Evolutionary conservation across 139 green algal species (phyloP).

Genomic region (Eudorina sp.): DNA sequence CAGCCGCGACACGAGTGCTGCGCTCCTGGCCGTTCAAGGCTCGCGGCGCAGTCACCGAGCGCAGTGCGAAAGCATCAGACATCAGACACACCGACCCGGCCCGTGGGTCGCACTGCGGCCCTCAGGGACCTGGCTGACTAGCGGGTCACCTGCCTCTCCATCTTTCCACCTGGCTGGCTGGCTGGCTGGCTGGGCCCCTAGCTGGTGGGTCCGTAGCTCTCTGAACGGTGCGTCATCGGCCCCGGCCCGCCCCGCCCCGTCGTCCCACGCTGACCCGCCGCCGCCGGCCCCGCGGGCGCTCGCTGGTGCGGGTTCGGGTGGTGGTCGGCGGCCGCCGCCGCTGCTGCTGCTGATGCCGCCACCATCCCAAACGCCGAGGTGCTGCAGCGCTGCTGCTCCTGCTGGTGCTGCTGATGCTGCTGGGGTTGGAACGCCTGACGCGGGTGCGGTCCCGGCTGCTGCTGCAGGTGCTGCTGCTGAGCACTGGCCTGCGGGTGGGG

Average conservation of each 20-base stretch:
- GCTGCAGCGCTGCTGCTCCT: neutral
- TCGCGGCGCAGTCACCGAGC: no score
- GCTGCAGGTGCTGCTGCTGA: conserved; percentile 1
- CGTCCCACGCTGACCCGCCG: neutral
- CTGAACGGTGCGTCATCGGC: neutral
- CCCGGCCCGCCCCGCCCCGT: neutral
- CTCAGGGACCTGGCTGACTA: no score
- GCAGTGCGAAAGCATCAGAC: no score
- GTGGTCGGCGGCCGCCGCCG: neutral
- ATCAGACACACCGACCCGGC: no score
- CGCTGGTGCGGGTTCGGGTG: neutral
- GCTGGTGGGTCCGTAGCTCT: neutral
- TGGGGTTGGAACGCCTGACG: no score
- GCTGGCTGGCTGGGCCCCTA: no score
- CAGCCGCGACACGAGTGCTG: no score
- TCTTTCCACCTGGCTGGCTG: no score
- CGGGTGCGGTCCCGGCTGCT: no score
- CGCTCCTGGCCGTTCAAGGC: no score
- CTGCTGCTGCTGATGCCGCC: neutral
- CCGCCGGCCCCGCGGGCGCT: neutral
- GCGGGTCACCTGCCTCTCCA: no score
- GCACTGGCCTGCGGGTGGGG: neutral
- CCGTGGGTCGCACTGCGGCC: no score
- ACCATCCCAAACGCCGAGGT: neutral
- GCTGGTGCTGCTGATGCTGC: neutral